phyloP scores from a whole-genome alignment of 2,329 filamentous ascomycete species.

The Colletotrichum eremochloae region DNA sequence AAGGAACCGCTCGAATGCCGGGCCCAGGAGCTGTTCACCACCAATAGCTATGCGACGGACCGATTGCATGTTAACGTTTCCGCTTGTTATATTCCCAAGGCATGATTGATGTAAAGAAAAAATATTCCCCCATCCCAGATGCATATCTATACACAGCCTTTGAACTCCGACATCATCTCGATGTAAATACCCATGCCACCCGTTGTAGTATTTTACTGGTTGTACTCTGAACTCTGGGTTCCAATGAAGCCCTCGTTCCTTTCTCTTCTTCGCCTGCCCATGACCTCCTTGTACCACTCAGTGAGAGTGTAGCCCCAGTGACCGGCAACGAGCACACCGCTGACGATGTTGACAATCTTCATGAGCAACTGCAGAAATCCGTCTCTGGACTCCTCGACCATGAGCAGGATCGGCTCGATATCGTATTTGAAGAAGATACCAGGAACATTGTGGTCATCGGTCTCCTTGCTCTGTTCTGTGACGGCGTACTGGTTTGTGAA shows the following conservation, averaged over 20 bases:
- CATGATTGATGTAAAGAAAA: conserved; percentile 21
- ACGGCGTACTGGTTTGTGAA: conserved; percentile 98
- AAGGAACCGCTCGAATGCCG: not conserved
- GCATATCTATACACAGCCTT: conserved; percentile 35
- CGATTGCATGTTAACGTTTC: not conserved
- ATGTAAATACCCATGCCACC: conserved; percentile 7
- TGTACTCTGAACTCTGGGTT: conserved; percentile 39
- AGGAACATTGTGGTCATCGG: conserved; percentile 80
- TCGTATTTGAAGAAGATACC: conserved; percentile 99
- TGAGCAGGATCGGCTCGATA: conserved; percentile 93
- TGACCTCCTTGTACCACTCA: conserved; percentile 76
- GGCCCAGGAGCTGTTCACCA: not conserved
- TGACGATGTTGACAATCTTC: conserved; percentile 90
- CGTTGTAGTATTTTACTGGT: conserved; percentile 30
- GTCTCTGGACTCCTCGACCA: conserved; percentile 85
- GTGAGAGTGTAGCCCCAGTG: conserved; percentile 92
- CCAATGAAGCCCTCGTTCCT: conserved; percentile 49
- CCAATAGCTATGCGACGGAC: not conserved
- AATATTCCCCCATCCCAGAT: conserved; percentile 22
- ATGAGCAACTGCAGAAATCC: conserved; percentile 81
- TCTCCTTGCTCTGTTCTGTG: conserved; percentile 83
- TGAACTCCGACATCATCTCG: conserved; percentile 32
- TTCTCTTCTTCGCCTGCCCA: conserved; percentile 63
- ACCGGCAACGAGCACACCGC: conserved; percentile 90
- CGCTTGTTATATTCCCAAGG: not conserved